Percentiles rank a stretch among this genome's conserved stretches.
Conservation (phyloP, 148 eudicot species). For the Spergularia marina region DNA sequence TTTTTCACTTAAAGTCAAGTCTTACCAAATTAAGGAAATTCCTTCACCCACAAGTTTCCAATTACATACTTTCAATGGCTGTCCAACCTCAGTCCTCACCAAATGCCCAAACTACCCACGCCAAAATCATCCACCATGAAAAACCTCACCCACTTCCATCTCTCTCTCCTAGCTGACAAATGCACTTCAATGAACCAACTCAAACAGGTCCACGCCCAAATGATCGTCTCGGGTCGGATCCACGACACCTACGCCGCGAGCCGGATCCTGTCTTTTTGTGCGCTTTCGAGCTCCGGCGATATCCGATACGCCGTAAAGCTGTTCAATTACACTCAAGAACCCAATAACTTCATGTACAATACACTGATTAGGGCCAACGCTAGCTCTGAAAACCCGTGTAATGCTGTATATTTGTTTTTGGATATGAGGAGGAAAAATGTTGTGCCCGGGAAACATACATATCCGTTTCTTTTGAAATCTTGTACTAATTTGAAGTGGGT, state of each 20-base stretch:
- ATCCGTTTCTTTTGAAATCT: constrained; percentile 67
- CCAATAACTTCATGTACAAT: constrained; percentile 77
- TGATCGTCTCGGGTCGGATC: constrained; percentile 59
- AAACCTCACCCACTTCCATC: constrained; percentile 1
- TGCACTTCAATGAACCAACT: constrained; percentile 59
- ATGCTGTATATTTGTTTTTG: constrained; percentile 46
- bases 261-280: constrained; percentile 56
- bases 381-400: constrained; percentile 32
- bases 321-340: constrained; percentile 36
- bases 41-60: not conserved
- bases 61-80: constrained; percentile 4
- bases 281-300: constrained; percentile 55
- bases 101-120: constrained; percentile 11
- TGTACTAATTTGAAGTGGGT: constrained; percentile 37
- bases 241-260: constrained; percentile 62
- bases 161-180: constrained; percentile 54
- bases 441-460: constrained; percentile 63
- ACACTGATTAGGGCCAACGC: constrained; percentile 70
- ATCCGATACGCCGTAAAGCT: constrained; percentile 51
- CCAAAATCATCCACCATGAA: constrained; percentile 23
- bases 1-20: no score
- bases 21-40: no score
- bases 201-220: constrained; percentile 72
- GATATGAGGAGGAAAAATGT: constrained; percentile 50
- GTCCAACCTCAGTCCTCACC: not conserved